phyloP scores from a whole-genome alignment of 768 basidiomycete species.

The Lactarius hengduanensis region DNA sequence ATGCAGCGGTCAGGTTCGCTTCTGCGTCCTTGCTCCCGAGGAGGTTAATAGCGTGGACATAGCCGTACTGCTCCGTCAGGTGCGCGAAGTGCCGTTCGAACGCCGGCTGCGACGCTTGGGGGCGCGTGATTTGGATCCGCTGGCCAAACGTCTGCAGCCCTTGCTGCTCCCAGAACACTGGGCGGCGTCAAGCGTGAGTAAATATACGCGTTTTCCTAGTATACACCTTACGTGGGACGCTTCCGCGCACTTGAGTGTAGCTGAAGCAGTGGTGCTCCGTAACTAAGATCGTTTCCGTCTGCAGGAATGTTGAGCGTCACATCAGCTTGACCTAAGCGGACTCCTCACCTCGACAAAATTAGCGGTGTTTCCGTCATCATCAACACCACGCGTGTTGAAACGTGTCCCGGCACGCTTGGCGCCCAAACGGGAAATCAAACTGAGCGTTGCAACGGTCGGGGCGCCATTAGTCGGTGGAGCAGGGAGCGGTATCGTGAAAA shows the following conservation, averaged over 20 bases:
- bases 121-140: slow-evolving; percentile 91
- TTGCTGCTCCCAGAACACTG: slow-evolving; percentile 99
- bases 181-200: slow-evolving; percentile 16
- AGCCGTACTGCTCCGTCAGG: slow-evolving; percentile 81
- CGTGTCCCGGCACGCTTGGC: slow-evolving; percentile 97
- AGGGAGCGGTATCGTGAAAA: slow-evolving; percentile 74
- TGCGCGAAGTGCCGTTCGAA: slow-evolving; percentile 93
- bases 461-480: slow-evolving; percentile 72
- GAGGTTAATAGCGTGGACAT: slow-evolving; percentile 86
- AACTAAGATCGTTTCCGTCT: slow-evolving; percentile 91
- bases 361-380: slow-evolving; percentile 92
- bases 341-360: slow-evolving; percentile 87
- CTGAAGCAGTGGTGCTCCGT: slow-evolving; percentile 87
- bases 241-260: slow-evolving; percentile 92
- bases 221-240: slow-evolving; percentile 79
- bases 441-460: slow-evolving; percentile 70
- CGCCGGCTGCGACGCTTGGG: slow-evolving; percentile 94
- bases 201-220: slow-evolving; percentile 11
- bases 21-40: slow-evolving; percentile 94
- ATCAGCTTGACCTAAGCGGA: not conserved
- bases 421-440: slow-evolving; percentile 82
- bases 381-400: slow-evolving; percentile 95
- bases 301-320: slow-evolving; percentile 16
- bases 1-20: slow-evolving; percentile 76
- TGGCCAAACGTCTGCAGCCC: slow-evolving; percentile 93